Evolutionary conservation across 768 basidiomycete genomes (phyloP).

Genomic region (Amanita molliuscula): DNA sequence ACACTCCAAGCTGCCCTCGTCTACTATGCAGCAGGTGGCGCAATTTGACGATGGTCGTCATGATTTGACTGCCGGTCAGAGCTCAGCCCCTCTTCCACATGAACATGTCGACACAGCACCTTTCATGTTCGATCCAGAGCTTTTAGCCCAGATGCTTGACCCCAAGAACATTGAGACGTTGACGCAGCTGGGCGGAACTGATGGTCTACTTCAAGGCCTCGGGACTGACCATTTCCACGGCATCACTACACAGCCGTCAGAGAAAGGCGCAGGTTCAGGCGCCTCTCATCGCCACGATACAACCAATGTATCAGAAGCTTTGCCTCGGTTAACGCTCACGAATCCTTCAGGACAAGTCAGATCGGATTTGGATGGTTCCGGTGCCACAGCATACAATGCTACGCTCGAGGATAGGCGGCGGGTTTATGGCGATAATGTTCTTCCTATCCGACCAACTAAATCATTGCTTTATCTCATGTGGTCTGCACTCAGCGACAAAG

Average conservation of each 20-base stretch:
- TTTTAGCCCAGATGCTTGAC: constrained; percentile 80
- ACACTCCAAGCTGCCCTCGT: constrained; percentile 15
- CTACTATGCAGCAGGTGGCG: constrained; percentile 12
- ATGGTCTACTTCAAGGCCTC: constrained; percentile 58
- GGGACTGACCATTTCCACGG: constrained; percentile 54
- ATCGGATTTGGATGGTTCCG: constrained; percentile 9
- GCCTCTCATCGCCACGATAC: constrained; percentile 17
- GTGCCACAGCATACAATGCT: constrained; percentile 26
- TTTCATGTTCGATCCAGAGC: constrained; percentile 62
- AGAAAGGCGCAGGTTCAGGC: constrained; percentile 11
- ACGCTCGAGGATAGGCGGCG: constrained; percentile 49
- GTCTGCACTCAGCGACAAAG: constrained; percentile 83
- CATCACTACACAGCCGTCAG: constrained; percentile 20
- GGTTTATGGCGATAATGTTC: constrained; percentile 67
- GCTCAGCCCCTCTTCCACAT: constrained; percentile 18
- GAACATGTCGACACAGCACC: constrained; percentile 43
- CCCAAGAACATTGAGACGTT: constrained; percentile 73
- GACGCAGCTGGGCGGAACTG: constrained; percentile 57
- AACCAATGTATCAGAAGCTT: constrained; percentile 10
- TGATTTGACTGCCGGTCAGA: constrained; percentile 21
- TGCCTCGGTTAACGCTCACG: constrained; percentile 27
- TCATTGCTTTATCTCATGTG: constrained; percentile 71
- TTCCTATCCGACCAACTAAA: constrained; percentile 64
- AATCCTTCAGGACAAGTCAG: constrained; percentile 21
- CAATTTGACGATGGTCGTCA: constrained; percentile 13